Evolutionary conservation across 192 early-diverging fungal species (phyloP), one percentile per base, ranked within the genome.

Genomic region (Entrophospora sp.): DNA sequence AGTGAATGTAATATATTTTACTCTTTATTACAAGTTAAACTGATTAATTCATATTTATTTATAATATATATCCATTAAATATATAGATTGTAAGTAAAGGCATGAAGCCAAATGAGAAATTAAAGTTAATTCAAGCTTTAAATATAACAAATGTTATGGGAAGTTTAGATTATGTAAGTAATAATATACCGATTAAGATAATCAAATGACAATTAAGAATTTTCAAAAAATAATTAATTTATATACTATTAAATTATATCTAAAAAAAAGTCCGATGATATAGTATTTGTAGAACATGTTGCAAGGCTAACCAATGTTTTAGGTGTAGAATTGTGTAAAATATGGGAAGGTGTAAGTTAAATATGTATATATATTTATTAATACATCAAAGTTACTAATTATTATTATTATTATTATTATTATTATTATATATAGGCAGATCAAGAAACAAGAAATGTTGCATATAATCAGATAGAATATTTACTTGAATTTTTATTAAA

Each of bases 81-180:
- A 24, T 16, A 14, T 32, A 75, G 68, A 87, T 96, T 68, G 81
- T 95, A 32, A 81, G 78, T 42, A 98, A 98, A 69, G 95, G 95
- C 25, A 98, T 98, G 95, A 77, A 83, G 52, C 82, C 93, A 2
- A 52, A 83, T 51, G 95, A 98, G 61, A 98, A 96, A 75, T 77
- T 98, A 38, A 83, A 81, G 34, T 77, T 98, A 63, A 82, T 96
- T 25, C 87, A 92, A 73, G 75, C 84, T 42, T 74, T 95, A 46
- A 78, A 82, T 60, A 59, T 89, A 20, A 76, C 83, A 20, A 69
- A 73, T 42, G 64, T 83, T 5, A 64, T 87, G 62, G 62, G 58
- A 8, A 35, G 62, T 20, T 63, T 82, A 32, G 79, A 79, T 61
- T 52, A 74, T 58, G 77, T 78, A 78, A 61, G 76, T 45, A 36